Percentiles rank a stretch among this genome's conserved stretches.
Evolutionary conservation across 177 flowering plant genomes (phyloP).

Genomic region (Telopea speciosissima): DNA sequence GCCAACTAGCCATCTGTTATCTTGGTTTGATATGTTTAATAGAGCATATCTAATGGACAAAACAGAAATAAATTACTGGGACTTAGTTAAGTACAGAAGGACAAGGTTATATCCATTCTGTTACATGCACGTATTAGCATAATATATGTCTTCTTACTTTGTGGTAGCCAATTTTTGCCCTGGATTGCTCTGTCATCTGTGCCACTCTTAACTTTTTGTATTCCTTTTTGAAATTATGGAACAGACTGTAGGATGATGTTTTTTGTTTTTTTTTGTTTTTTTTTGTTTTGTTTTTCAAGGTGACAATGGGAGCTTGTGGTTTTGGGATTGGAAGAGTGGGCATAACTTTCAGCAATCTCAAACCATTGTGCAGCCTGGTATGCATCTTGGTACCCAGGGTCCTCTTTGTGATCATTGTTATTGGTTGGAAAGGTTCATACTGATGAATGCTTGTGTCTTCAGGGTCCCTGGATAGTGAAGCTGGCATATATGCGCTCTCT

Average conservation of each 20-base stretch:
- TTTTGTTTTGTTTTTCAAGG: slow-evolving; percentile 35
- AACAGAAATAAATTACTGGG: background rate
- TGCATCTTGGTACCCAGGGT: background rate
- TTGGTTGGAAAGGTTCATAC: background rate
- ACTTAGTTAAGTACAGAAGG: background rate
- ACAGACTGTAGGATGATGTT: background rate
- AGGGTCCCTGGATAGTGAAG: slow-evolving; percentile 99
- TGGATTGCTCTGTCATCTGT: background rate
- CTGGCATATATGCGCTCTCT: slow-evolving; percentile 84
- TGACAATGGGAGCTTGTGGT: slow-evolving; percentile 98
- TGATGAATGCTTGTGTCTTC: slow-evolving; percentile 12
- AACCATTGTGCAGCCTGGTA: slow-evolving; percentile 98
- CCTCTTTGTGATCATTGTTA: background rate
- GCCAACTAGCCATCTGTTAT: background rate
- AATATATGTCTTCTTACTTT: too few species aligned
- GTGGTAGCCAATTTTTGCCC: background rate
- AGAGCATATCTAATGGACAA: background rate
- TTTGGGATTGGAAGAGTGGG: slow-evolving; percentile 99
- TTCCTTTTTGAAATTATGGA: too few species aligned
- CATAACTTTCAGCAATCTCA: slow-evolving; percentile 95
- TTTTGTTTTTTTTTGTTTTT: too few species aligned
- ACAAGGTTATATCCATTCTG: background rate
- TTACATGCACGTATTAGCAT: background rate
- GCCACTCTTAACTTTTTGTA: background rate
- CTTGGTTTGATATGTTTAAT: background rate